Conservation (phyloP, 768 basidiomycete species). For the Artomyces pyxidatus region DNA sequence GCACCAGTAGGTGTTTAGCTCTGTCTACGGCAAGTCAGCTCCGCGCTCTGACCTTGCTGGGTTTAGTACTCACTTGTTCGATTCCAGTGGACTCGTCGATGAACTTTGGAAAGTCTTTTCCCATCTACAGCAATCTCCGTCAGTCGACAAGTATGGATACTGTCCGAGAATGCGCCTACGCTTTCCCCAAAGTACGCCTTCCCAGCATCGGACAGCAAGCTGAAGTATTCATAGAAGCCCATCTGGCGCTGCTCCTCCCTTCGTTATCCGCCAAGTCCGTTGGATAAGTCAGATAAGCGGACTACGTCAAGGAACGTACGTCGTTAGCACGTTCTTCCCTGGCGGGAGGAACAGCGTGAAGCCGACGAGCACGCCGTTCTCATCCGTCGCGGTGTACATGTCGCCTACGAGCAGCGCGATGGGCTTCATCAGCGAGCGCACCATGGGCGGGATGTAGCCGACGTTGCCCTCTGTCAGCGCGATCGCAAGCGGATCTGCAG, state of each 20-base stretch:
- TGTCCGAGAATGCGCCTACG: no score
- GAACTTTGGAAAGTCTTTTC: neutral
- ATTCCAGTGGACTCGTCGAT: neutral
- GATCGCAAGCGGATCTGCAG: constrained; percentile 1
- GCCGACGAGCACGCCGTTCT: constrained; percentile 11
- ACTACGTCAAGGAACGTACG: constrained; percentile 3
- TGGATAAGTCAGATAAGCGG: neutral
- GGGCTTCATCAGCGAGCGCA: neutral
- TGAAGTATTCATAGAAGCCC: constrained; percentile 13
- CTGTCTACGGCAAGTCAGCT: neutral
- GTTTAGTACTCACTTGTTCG: constrained; percentile 7
- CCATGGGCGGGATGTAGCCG: neutral
- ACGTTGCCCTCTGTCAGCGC: constrained; percentile 4
- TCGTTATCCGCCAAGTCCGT: neutral
- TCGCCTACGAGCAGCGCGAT: constrained; percentile 2
- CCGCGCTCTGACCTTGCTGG: neutral
- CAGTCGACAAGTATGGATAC: no score
- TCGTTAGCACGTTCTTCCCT: constrained; percentile 8
- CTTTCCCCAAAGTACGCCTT: constrained; percentile 11
- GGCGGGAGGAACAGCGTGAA: constrained; percentile 10
- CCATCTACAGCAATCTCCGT: no score
- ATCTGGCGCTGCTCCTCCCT: constrained; percentile 14
- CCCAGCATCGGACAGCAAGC: constrained; percentile 12
- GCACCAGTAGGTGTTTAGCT: constrained; percentile 13
- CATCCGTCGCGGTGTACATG: constrained; percentile 13